Conservation (phyloP, 768 basidiomycete genomes). For the Boletus subparvulus region DNA sequence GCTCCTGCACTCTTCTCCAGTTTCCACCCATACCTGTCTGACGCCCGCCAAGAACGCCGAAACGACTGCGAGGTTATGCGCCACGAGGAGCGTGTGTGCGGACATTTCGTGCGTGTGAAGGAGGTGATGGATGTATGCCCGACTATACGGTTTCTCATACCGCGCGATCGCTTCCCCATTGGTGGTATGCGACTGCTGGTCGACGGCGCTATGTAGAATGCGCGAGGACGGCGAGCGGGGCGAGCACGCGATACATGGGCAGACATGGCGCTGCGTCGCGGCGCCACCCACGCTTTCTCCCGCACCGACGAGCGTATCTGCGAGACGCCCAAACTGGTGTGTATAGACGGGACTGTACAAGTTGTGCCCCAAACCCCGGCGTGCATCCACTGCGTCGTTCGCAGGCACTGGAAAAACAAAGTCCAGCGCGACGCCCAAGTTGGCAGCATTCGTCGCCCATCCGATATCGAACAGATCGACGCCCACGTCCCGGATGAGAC, state of each 20-base stretch:
- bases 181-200: slow-evolving; percentile 29
- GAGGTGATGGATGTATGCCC: slow-evolving; percentile 81
- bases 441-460: slow-evolving; percentile 70
- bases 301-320: slow-evolving; percentile 35
- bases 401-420: slow-evolving; percentile 62
- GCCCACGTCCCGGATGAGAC: slow-evolving; percentile 61
- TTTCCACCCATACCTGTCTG: slow-evolving; percentile 35
- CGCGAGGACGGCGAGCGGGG: slow-evolving; percentile 37
- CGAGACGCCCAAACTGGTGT: slow-evolving; percentile 58
- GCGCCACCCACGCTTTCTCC: background rate
- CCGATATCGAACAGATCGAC: slow-evolving; percentile 73
- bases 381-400: background rate
- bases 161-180: background rate
- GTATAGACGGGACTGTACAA: slow-evolving; percentile 60
- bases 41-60: slow-evolving; percentile 63
- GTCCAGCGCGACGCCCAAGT: slow-evolving; percentile 73
- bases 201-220: slow-evolving; percentile 48
- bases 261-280: slow-evolving; percentile 23
- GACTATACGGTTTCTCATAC: slow-evolving; percentile 38
- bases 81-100: slow-evolving; percentile 68
- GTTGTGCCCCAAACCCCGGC: slow-evolving; percentile 60
- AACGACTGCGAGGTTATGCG: slow-evolving; percentile 74
- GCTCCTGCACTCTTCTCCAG: background rate
- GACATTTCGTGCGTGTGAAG: slow-evolving; percentile 90
- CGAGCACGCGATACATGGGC: slow-evolving; percentile 58